A percentile compares a stretch with the other conserved stretches of the same genome.
Conservation (phyloP, 257 asterid genomes). For the Agastache rugosa region DNA sequence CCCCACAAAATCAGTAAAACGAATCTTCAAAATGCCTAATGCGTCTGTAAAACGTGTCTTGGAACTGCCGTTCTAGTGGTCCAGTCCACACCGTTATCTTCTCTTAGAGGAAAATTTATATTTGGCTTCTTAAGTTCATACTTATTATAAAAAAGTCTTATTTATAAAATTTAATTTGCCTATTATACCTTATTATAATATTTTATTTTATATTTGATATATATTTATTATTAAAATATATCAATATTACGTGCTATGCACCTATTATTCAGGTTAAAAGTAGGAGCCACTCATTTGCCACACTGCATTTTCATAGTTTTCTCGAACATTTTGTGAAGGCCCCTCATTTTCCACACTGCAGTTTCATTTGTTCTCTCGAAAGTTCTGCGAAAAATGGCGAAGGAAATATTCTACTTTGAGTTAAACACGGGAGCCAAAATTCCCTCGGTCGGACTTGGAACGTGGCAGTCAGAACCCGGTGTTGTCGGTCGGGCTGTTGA, state of each 20-base stretch:
- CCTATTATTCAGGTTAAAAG: no score
- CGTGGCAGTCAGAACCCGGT: constrained; percentile 83
- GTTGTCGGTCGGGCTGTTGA: constrained; percentile 70
- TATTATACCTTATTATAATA: no score
- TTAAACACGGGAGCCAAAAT: constrained; percentile 79
- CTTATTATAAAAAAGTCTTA: no score
- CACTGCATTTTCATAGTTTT: constrained; percentile 13
- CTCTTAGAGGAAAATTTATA: background rate
- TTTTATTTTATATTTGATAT: no score
- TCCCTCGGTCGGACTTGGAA: constrained; percentile 78
- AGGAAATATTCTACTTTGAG: constrained; percentile 42
- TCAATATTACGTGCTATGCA: no score
- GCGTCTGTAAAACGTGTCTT: background rate
- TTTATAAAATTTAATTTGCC: no score
- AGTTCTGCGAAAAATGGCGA: constrained; percentile 46
- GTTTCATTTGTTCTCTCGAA: constrained; percentile 19
- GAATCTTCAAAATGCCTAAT: no score
- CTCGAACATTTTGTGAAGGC: no score
- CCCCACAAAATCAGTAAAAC: background rate
- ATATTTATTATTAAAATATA: no score
- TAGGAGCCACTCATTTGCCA: background rate
- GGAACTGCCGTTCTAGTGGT: background rate
- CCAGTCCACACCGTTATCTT: constrained; percentile 9
- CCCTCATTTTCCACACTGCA: background rate
- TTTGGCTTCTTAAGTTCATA: no score